Base-by-base conservation (phyloP, 1,284 basidiomycete species). In the Porodaedalea pini region DNA sequence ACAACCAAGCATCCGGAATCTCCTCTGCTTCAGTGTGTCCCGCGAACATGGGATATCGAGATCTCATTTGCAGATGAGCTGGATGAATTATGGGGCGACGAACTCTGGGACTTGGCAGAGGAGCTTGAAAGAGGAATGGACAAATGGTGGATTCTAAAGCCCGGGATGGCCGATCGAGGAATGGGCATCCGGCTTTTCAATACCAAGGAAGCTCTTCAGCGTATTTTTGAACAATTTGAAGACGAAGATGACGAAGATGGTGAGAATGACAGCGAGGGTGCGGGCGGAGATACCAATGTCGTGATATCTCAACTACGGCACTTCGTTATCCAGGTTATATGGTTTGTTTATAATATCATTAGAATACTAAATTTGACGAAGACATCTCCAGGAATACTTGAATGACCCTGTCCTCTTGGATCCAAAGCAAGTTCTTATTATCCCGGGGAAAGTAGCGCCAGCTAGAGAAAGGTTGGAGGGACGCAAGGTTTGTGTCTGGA, bases 131-230 rank as follows among this genome's bases (percentile, higher is more conserved):
- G 73, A 23, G 66, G 63, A 1, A 69, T 68, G 6, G 64, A 71
- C 5, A 82, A 75, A 60, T 94, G 94, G 94, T 98, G 86, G 79
- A 95, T 98, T 57, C 72, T 99, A 54, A 99, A 99, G 73, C 95
- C 97, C 37, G 94, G 94, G 10, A 97, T 99, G 89, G 89, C 95
- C 1, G 96, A 99, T 75, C 82, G 94, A 54, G 97, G 94, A 3
- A 92, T 94, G 77, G 97, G 96, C 0, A 96, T 99, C 62, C 76
- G 95, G 37, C 75, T 99, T 52, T 98, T 99, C 71, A 84, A 89
- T 54, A 88, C 81, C 49, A 87, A 89, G 68, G 82, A 86, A 8
- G 76, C 83, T 36, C 74, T 99, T 59, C 78, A 82, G 60, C 68
- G 71, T 1, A 97, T 98, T 48, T 94, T 99, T 66, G 79, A 89